Evolutionary conservation across 495 filamentous ascomycete genomes (phyloP), one percentile per base, ranked within the genome.

Genomic region (Penicillium soppii): DNA sequence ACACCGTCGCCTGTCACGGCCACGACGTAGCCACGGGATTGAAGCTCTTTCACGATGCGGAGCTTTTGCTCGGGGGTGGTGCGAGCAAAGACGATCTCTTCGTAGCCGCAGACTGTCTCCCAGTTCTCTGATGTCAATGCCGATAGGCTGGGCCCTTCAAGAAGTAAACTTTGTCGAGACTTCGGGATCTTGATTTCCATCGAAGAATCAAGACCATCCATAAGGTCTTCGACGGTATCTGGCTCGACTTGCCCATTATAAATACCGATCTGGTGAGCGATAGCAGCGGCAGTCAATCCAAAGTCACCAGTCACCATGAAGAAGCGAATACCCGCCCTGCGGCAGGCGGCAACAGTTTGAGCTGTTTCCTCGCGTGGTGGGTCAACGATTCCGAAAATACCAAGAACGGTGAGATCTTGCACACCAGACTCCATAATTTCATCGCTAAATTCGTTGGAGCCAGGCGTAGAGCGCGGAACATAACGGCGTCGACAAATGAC

Each of bases 31-130:
- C 75, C 72, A 12, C 80, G 68, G 2, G 68, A 59, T 52, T 85
- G 84, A 38, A 90, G 77, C 48, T 88, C 84, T 20, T 76, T 77
- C 12, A 91, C 85, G 49, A 90, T 89, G 17, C 84, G 80, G 2
- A 89, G 74, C 54, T 90, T 91, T 51, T 90, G 87, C 55, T 91
- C 87, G 0, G 87, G 86, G 2, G 83, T 89, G 4, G 88, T 90
- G 1, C 86, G 76, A 15, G 85, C 84, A 56, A 90, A 90, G 25
- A 88, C 83, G 27, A 87, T 82, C 51, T 86, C 84, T 13, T 81
- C 68, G 47, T 86, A 87, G 13, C 66, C 59, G 35, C 75, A 81
- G 7, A 87, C 59, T 19, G 68, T 65, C 21, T 79, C 70, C 84
- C 83, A 87, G 35, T 86, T 76, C 12, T 75, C 58, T 4, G 79